A percentile compares a stretch with the other conserved stretches of the same genome.
phyloP scores from a whole-genome alignment of 2,329 filamentous ascomycete genomes.

The Akanthomyces uredinophilus region DNA sequence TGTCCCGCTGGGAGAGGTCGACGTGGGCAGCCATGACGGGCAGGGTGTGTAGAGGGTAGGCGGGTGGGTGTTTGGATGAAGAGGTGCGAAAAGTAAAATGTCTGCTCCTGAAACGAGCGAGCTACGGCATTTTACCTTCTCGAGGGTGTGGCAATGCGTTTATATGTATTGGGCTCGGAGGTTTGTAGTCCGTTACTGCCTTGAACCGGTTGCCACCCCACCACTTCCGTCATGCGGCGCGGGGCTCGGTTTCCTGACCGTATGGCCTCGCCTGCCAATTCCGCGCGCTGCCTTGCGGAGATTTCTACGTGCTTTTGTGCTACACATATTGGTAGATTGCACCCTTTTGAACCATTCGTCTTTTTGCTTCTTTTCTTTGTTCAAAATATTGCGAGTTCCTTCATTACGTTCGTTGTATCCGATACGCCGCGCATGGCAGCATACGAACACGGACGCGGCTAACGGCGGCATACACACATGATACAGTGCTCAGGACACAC shows the following conservation, averaged over 20 bases:
- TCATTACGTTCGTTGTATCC: no score
- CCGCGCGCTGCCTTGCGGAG: neutral
- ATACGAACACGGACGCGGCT: neutral
- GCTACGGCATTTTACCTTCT: neutral
- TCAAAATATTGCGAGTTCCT: no score
- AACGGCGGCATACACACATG: neutral
- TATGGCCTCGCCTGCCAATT: neutral
- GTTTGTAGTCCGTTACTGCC: neutral
- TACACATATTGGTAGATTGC: neutral
- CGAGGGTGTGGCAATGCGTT: neutral
- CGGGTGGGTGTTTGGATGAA: neutral
- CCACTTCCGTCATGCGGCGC: conserved; percentile 8
- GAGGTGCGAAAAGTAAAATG: neutral
- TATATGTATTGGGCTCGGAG: neutral
- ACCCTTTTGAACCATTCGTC: neutral
- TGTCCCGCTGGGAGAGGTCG: conserved; percentile 52
- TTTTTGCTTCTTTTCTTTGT: no score
- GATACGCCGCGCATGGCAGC: no score
- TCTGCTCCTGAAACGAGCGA: neutral
- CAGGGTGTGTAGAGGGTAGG: neutral
- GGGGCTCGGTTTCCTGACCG: neutral
- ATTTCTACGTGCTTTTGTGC: neutral
- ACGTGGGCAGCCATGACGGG: conserved; percentile 40
- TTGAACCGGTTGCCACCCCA: conserved; percentile 6
- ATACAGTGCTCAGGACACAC: neutral